phyloP scores from a whole-genome alignment of 2,329 filamentous ascomycete genomes.

The Trichoderma gracile region DNA sequence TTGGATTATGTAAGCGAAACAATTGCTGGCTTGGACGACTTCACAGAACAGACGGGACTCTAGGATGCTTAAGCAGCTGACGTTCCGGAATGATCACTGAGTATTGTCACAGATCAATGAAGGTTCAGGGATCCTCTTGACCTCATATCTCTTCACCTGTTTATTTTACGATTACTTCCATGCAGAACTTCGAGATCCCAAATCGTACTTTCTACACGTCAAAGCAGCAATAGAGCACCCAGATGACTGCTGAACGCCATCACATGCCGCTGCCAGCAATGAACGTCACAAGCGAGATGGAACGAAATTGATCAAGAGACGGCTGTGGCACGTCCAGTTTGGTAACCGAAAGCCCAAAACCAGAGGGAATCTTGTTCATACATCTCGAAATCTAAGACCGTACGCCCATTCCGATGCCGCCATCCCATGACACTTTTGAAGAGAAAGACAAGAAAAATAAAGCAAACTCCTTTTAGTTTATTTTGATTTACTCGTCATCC shows the following conservation, averaged over 20 bases:
- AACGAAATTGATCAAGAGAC: slow-evolving; percentile 16
- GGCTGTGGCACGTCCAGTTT: slow-evolving; percentile 27
- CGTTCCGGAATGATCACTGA: too few relatives aligned
- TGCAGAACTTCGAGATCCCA: too few relatives aligned
- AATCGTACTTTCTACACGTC: too few relatives aligned
- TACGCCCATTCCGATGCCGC: slow-evolving; percentile 40
- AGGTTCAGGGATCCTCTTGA: too few relatives aligned
- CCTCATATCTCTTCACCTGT: too few relatives aligned
- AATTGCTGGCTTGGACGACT: too few relatives aligned
- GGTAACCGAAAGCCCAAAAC: slow-evolving; percentile 43
- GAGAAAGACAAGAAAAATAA: slow-evolving; percentile 32
- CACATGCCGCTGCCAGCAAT: neutral
- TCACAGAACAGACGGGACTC: too few relatives aligned
- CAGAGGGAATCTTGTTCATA: slow-evolving; percentile 45
- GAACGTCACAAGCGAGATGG: neutral
- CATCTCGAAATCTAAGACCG: slow-evolving; percentile 44
- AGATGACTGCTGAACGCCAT: too few relatives aligned
- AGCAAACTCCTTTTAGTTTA: slow-evolving; percentile 32
- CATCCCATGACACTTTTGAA: slow-evolving; percentile 21
- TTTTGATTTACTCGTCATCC: slow-evolving; percentile 59
- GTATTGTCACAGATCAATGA: too few relatives aligned
- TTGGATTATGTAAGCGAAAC: neutral
- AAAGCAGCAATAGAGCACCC: too few relatives aligned
- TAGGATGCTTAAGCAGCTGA: neutral
- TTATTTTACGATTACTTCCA: too few relatives aligned